Evolutionary conservation across 352 stramenopile species (phyloP).

Genomic region (Globisporangium splendens): DNA sequence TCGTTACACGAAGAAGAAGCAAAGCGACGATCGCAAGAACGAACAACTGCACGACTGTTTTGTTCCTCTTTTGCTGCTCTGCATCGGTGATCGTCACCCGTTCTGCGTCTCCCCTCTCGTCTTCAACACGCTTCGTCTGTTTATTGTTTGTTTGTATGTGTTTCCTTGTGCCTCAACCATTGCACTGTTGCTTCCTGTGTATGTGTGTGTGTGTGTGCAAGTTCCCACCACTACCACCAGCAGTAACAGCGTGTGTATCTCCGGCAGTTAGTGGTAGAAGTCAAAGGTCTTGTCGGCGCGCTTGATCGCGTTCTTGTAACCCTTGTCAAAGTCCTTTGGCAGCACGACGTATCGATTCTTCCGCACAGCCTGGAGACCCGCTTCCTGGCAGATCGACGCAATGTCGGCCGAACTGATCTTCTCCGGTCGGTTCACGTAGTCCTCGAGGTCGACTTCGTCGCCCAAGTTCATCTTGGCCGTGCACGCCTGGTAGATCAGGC

Average conservation of each 20-base stretch:
- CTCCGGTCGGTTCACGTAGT: conserved; percentile 99
- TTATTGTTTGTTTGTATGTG: not conserved
- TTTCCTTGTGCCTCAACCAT: not conserved
- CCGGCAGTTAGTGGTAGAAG: conserved; percentile 93
- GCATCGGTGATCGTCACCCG: not conserved
- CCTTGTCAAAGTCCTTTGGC: conserved; percentile 99
- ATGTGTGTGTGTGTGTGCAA: not conserved
- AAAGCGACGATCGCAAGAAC: not conserved
- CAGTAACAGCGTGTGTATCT: not conserved
- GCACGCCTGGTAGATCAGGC: conserved; percentile 99
- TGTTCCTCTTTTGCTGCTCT: not conserved
- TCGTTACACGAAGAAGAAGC: conserved; percentile 5
- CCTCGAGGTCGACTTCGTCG: conserved; percentile 99
- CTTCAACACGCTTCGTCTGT: not conserved
- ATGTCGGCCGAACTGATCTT: conserved; percentile 99
- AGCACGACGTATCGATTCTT: conserved; percentile 99
- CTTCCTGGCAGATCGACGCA: conserved; percentile 98
- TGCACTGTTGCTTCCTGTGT: not conserved
- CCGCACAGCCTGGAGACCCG: conserved; percentile 97
- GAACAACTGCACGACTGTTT: not conserved
- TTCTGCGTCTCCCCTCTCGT: too few relatives aligned
- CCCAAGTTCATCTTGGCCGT: conserved; percentile 99
- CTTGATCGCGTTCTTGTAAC: conserved; percentile 99
- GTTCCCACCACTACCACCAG: not conserved
- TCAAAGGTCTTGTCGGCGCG: conserved; percentile 98